Evolutionary conservation across 1,139 yeast genomes (phyloP), one percentile per base, ranked within the genome.

Genomic region (Geotrichum cucujoidarum): DNA sequence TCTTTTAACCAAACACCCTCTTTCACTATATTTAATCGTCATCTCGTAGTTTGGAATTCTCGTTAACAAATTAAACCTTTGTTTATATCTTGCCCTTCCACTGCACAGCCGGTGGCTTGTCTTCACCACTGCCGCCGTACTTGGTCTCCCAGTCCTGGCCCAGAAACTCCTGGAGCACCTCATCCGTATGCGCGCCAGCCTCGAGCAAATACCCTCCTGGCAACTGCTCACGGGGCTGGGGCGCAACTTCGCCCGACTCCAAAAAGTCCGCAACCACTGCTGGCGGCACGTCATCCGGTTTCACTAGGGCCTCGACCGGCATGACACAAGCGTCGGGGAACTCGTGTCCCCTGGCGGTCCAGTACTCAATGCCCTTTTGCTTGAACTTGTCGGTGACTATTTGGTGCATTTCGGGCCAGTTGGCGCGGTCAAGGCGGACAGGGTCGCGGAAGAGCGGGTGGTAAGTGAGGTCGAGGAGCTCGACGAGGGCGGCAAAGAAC

Each of bases 241-340:
- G 14, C 16, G 14, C 24, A 2, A 13, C 21, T 13, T 22, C 14
- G n/a, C 37, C 13, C n/a, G 7, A 14, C 13, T 7, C 30, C 3
- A 24, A 11, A 16, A 46, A 36, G 8, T 37, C 29, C 7, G 39
- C 38, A n/a, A 50, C 53, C 6, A 50, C 25, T 4, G 49, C 50
- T 4, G 34, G 31, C 5, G 53, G 53, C 16, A 54, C 37, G 2
- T 45, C 45, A 2, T 40, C 44, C 8, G 56, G 53, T 18, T 32
- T 40, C 3, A 47, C 53, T 14, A 54, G 40, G 11, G 39, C 29
- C 25, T 37, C 36, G 24, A 52, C 53, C 2, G 56, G 56, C 21
- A 49, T 38, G n/a, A 51, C 51, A 17, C 56, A 54, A 13, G 55
- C 46, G 24, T 54, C 50, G 18, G 54, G 52, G 22, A 43, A 46